Conservation (phyloP, 768 basidiomycete species). For the Suillus plorans region DNA sequence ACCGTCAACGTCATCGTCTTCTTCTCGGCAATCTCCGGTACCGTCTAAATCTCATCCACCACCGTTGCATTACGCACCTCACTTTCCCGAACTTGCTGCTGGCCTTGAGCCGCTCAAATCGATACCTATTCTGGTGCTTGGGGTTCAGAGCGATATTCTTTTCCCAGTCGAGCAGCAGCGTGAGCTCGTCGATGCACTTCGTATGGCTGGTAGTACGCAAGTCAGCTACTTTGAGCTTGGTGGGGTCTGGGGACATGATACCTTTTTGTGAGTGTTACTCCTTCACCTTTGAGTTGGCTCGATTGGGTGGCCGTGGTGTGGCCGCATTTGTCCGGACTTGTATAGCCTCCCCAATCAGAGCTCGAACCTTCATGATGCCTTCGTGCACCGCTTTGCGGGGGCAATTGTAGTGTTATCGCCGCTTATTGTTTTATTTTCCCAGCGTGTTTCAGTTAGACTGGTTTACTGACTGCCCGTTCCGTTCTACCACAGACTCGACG, state of each 20-base stretch:
- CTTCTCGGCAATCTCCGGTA: conserved; percentile 14
- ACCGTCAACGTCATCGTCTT: conserved; percentile 18
- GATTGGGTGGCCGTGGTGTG: background rate
- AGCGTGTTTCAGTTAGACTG: background rate
- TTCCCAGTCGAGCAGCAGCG: conserved; percentile 98
- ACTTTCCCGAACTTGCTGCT: conserved; percentile 72
- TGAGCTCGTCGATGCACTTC: conserved; percentile 89
- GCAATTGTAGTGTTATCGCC: background rate
- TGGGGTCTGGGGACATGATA: conserved; percentile 99
- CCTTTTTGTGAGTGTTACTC: conserved; percentile 71
- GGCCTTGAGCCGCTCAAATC: conserved; percentile 75
- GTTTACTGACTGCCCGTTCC: background rate
- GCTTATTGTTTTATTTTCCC: background rate
- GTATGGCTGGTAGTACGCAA: conserved; percentile 82
- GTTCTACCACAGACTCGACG: conserved; percentile 59
- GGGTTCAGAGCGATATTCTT: conserved; percentile 95
- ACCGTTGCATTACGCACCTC: conserved; percentile 68
- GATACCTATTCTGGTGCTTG: conserved; percentile 84
- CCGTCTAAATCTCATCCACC: conserved; percentile 72
- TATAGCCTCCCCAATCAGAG: background rate
- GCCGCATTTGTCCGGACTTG: background rate
- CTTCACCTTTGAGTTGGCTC: conserved; percentile 1
- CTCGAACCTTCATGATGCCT: background rate
- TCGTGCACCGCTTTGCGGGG: background rate
- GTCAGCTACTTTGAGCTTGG: conserved; percentile 98